Base-by-base conservation (phyloP, 2,329 filamentous ascomycete genomes). In the Hypoxylon sp. region DNA sequence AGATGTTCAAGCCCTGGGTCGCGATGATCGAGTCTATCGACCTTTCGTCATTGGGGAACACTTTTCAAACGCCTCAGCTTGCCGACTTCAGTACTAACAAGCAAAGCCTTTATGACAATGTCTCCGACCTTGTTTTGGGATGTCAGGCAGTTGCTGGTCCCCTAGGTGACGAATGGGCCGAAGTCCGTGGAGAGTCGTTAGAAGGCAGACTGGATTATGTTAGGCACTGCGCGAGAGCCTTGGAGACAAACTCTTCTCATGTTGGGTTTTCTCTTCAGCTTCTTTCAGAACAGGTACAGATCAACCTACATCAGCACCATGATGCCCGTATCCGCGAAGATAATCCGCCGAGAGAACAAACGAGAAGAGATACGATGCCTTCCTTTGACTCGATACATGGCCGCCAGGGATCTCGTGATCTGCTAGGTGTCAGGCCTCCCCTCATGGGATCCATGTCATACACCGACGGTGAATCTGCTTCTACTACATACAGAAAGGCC, bases 121-220 rank as follows among this genome's bases (percentile, higher is more conserved):
- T 96, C 46, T 92, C 91, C 6, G 94, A 97, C 68, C 81, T 99
- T 19, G 75, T 97, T 3, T 75, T 96, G 38, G 86, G 88, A 51
- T 97, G 92, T 65, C 94, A 99, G 72, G 86, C 89, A 16, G 88
- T 97, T n/a, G 90, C 91, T 4, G 90, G 90, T 6, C 94, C 94
- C 4, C 73, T 99, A 31, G 90, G 88, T 6, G 94, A 99, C 68
- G 94, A 99, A 73, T 99, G 94, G 94, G 85, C 92, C 3, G 91
- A 96, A 68, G 79, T 92, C n/a, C 86, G 91, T 31, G 91, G 91
- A 1, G 91, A 96, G 68, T 89, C 92, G 5, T 77, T 99, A 20
- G 93, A 97, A 66, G 90, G 90, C 60, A 86, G 94, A 15, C 73
- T 97, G 17, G 89, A 88, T 58, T 87, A 89, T 57, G 91, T 97